A percentile compares a stretch with the other conserved stretches of the same genome.
phyloP scores from a whole-genome alignment of 345 rosid genomes.

The Lepidium africanum region DNA sequence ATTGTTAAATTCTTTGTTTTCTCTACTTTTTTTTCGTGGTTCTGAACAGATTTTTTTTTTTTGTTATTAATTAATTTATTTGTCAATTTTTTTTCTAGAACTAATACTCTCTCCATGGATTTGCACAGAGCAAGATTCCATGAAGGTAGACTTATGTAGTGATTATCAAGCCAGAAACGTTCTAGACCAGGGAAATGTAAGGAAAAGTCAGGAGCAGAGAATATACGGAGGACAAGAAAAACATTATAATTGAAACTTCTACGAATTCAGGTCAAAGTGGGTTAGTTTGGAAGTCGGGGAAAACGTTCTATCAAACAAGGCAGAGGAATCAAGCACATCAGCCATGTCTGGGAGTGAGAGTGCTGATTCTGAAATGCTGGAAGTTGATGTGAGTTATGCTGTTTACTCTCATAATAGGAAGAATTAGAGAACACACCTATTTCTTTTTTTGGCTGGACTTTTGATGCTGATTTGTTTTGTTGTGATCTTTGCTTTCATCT shows the following conservation, averaged over 20 bases:
- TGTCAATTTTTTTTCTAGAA: not conserved
- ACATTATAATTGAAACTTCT: slow-evolving; percentile 21
- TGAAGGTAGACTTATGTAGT: slow-evolving; percentile 21
- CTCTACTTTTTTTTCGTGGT: too few species aligned
- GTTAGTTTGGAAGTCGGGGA: slow-evolving; percentile 34
- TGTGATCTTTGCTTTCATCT: not conserved
- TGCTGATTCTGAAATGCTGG: slow-evolving; percentile 69
- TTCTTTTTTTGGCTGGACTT: not conserved
- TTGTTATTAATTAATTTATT: too few species aligned
- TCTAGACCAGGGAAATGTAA: slow-evolving; percentile 12
- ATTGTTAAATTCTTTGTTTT: slow-evolving; percentile 18
- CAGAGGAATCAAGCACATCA: slow-evolving; percentile 33
- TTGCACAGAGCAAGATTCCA: slow-evolving; percentile 32
- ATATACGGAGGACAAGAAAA: slow-evolving; percentile 20
- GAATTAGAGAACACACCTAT: not conserved
- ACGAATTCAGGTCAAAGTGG: slow-evolving; percentile 29
- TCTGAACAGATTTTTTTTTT: too few species aligned
- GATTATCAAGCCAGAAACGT: slow-evolving; percentile 6
- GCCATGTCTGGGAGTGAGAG: slow-evolving; percentile 54
- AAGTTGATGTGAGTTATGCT: slow-evolving; percentile 76
- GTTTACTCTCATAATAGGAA: not conserved
- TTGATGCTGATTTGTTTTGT: not conserved
- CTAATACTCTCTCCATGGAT: slow-evolving; percentile 25
- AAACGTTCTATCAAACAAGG: slow-evolving; percentile 28
- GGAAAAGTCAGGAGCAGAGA: slow-evolving; percentile 34